phyloP scores from a whole-genome alignment of 139 green algal genomes.

The Chlamydomonas sp. region DNA sequence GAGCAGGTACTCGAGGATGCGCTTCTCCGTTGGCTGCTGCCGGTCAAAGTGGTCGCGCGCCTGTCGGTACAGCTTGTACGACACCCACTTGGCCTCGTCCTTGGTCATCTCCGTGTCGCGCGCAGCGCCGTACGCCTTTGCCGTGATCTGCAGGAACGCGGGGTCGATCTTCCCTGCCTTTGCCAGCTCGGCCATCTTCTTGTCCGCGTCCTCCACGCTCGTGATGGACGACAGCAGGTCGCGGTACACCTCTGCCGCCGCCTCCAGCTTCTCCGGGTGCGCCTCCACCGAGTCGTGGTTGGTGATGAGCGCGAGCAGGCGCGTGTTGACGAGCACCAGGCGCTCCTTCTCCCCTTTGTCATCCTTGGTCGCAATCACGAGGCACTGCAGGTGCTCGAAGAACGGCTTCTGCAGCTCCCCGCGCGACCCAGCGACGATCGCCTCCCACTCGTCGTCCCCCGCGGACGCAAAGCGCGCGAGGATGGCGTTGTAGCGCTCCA shows the following conservation, averaged over 20 bases:
- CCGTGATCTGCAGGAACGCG: conserved; percentile 41
- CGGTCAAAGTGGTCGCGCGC: conserved; percentile 51
- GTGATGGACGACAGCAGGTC: conserved; percentile 26
- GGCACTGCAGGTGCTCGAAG: conserved; percentile 55
- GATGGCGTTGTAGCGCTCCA: conserved; percentile 45
- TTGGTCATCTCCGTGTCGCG: conserved; percentile 53
- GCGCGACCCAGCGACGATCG: conserved; percentile 37
- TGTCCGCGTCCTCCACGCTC: conserved; percentile 41
- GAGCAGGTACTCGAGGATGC: conserved; percentile 52
- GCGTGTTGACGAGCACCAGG: conserved; percentile 49
- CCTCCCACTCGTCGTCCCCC: conserved; percentile 51
- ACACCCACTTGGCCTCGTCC: conserved; percentile 52
- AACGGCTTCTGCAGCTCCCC: conserved; percentile 44
- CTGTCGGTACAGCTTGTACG: conserved; percentile 45
- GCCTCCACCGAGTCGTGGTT: conserved; percentile 45
- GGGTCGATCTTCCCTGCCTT: conserved; percentile 46
- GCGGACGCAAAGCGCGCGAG: conserved; percentile 39
- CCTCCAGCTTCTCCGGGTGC: conserved; percentile 36
- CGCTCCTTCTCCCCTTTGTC: conserved; percentile 23
- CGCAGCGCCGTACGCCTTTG: conserved; percentile 46
- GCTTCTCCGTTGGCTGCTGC: conserved; percentile 51
- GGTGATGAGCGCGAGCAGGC: conserved; percentile 41
- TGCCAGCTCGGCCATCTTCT: conserved; percentile 45
- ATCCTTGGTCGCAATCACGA: conserved; percentile 42
- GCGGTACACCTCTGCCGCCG: conserved; percentile 34